Conservation (phyloP, 176 grass and related monocot species). For the Thinopyrum elongatum region DNA sequence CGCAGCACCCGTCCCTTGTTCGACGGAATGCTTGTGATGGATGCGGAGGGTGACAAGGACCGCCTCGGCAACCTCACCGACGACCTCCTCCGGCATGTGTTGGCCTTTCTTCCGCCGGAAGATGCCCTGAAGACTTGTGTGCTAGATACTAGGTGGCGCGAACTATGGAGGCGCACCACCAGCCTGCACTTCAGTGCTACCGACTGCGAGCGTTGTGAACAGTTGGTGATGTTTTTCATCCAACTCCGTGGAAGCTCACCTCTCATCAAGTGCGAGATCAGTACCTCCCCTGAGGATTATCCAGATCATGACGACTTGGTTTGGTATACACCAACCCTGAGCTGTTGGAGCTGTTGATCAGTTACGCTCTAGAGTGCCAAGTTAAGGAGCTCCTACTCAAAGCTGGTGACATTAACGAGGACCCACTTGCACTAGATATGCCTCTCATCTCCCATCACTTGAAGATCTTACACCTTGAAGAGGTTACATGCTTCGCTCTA, state of each 20-base stretch:
- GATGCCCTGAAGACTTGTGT: too few relatives aligned
- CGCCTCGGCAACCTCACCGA: too few relatives aligned
- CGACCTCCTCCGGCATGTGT: too few relatives aligned
- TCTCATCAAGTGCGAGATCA: neutral
- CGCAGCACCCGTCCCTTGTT: too few relatives aligned
- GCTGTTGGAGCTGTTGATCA: neutral
- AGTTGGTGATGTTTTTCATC: neutral
- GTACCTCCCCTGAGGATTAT: neutral
- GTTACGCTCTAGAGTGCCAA: neutral
- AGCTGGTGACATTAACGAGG: too few relatives aligned
- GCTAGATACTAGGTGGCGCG: too few relatives aligned
- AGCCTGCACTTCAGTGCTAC: too few relatives aligned
- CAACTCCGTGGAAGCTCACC: neutral
- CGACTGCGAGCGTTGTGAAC: neutral
- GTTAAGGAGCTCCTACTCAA: neutral
- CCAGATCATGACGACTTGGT: too few relatives aligned
- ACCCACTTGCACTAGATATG: neutral
- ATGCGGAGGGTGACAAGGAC: too few relatives aligned
- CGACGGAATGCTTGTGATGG: too few relatives aligned
- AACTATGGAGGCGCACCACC: too few relatives aligned
- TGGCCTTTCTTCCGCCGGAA: too few relatives aligned
- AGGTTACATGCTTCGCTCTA: neutral
- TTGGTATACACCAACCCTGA: neutral
- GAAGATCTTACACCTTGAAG: neutral
- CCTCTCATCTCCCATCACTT: neutral